phyloP scores from a whole-genome alignment of 2,329 filamentous ascomycete genomes.

The Rachicladosporium sp. region DNA sequence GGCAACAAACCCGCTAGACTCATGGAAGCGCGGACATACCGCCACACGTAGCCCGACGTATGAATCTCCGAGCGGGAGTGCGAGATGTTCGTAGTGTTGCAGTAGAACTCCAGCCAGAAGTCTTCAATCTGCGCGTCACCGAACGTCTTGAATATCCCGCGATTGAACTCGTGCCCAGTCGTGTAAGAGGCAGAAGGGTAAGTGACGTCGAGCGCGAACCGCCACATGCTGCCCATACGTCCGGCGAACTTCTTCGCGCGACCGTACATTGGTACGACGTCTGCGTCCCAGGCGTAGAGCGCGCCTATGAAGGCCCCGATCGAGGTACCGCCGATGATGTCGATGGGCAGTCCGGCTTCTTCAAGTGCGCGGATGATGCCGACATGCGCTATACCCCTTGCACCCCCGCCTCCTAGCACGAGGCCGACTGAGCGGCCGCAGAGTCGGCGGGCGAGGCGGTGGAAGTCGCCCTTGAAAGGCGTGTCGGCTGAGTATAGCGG shows the following conservation, averaged over 20 bases:
- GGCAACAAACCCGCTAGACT: conserved; percentile 84
- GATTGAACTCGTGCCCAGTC: conserved; percentile 96
- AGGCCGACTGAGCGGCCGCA: conserved; percentile 92
- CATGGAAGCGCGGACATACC: conserved; percentile 95
- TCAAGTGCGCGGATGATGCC: conserved; percentile 91
- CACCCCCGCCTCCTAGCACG: conserved; percentile 86
- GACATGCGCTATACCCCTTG: conserved; percentile 80
- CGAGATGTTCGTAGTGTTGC: conserved; percentile 98
- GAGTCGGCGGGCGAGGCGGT: conserved; percentile 75
- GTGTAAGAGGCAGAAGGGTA: conserved; percentile 96
- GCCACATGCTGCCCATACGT: conserved; percentile 98
- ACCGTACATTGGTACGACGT: conserved; percentile 93
- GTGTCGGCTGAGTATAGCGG: conserved; percentile 85
- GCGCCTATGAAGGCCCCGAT: conserved; percentile 94
- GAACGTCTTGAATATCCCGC: conserved; percentile 97
- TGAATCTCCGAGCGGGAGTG: conserved; percentile 87
- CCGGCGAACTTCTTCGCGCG: conserved; percentile 94
- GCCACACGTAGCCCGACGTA: conserved; percentile 92
- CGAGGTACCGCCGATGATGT: conserved; percentile 88
- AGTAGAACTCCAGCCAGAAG: conserved; percentile 98
- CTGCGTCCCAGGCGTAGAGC: conserved; percentile 88
- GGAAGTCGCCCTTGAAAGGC: conserved; percentile 92
- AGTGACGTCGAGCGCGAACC: conserved; percentile 87
- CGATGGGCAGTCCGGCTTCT: conserved; percentile 90
- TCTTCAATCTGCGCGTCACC: conserved; percentile 96